These are phyloP conservation scores for Stephanodiscus triporus DNA, from an alignment of 108 stramenopile species.

Conservation along the genomic window DNA sequence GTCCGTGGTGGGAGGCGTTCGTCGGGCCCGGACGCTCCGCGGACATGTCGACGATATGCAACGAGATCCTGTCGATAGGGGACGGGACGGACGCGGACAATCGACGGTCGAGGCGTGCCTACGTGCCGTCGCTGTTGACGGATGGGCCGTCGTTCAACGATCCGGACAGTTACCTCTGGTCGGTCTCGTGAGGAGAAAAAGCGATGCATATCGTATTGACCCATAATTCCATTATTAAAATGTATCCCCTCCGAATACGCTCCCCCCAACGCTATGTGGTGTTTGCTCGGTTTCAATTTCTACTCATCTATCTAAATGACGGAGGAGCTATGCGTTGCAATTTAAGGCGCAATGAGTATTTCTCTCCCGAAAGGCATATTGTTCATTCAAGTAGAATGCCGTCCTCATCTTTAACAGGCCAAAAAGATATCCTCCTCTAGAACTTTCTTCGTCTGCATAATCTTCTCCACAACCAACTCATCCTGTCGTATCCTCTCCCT, in stretches of 20 bases:
- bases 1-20: constrained; percentile 76
- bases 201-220: neutral
- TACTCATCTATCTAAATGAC: too few species aligned
- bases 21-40: constrained; percentile 40
- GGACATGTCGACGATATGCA: constrained; percentile 58
- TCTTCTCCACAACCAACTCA: constrained; percentile 31
- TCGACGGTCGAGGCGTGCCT: constrained; percentile 35
- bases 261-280: too few species aligned
- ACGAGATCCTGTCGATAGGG: constrained; percentile 59
- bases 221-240: too few species aligned
- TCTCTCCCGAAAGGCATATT: too few species aligned
- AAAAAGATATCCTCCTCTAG: constrained; percentile 35
- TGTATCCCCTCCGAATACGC: too few species aligned
- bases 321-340: too few species aligned
- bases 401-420: neutral
- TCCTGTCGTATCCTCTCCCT: constrained; percentile 30
- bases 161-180: constrained; percentile 83
- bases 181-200: constrained; percentile 9
- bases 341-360: too few species aligned
- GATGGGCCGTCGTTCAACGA: constrained; percentile 62
- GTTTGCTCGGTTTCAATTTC: too few species aligned
- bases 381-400: too few species aligned
- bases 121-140: constrained; percentile 52
- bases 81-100: constrained; percentile 20
- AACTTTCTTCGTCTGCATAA: constrained; percentile 19